These are phyloP conservation scores for Pyrus communis DNA, from an alignment of 306 rosid species.

Conservation along the genomic window DNA sequence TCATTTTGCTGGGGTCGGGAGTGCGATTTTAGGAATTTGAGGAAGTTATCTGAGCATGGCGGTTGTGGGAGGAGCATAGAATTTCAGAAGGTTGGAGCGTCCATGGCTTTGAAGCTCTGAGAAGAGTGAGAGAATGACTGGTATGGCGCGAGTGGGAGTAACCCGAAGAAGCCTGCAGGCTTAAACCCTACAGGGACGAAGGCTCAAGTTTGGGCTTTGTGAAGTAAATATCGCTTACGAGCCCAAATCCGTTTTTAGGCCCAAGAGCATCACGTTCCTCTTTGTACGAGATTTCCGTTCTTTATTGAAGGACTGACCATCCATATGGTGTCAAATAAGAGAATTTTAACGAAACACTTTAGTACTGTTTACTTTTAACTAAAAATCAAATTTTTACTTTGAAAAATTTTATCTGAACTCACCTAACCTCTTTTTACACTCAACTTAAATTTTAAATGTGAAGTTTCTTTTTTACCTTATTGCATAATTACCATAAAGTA, in stretches of 20 bases:
- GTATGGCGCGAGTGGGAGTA: not conserved
- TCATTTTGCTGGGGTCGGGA: slow-evolving; percentile 28
- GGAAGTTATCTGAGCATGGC: not conserved
- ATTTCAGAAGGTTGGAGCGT: slow-evolving; percentile 1
- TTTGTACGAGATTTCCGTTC: no score
- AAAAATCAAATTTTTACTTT: no score
- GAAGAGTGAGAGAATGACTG: not conserved
- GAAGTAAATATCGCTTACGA: not conserved
- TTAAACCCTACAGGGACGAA: slow-evolving; percentile 39
- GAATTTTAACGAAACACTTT: no score
- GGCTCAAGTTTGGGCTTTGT: not conserved
- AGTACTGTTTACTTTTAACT: no score
- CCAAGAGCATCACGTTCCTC: not conserved
- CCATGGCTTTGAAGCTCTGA: slow-evolving; percentile 16
- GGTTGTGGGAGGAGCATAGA: not conserved
- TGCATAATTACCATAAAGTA: no score
- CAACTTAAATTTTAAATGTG: no score
- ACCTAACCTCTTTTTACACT: no score
- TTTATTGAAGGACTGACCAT: no score
- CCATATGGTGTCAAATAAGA: no score
- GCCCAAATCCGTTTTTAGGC: not conserved
- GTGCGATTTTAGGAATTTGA: not conserved
- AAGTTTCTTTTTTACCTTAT: no score
- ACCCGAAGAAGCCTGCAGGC: not conserved
- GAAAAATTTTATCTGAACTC: no score